A percentile compares a stretch with the other conserved stretches of the same genome.
Conservation (phyloP, 75 land plant genomes). For the Picea sitchensis region DNA sequence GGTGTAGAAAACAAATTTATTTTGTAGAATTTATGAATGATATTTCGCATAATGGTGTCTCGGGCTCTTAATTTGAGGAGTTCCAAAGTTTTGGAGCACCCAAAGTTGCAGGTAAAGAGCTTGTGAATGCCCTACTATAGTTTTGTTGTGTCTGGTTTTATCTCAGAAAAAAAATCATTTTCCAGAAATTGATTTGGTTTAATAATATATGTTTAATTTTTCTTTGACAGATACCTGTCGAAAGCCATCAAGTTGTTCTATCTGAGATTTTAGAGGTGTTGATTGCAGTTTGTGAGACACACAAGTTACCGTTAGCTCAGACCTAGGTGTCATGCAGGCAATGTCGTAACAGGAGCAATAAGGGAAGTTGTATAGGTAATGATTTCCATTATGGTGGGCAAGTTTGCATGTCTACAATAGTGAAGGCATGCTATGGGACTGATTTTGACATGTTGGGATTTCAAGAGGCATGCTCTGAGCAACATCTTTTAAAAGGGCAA, state of each 20-base stretch:
- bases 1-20: background rate
- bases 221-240: conserved; percentile 22
- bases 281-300: conserved; percentile 46
- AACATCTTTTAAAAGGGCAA: conserved; percentile 71
- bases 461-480: conserved; percentile 85
- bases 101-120: conserved; percentile 28
- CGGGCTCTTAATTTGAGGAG: conserved; percentile 66
- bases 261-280: conserved; percentile 62
- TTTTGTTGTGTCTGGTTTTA: background rate
- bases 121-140: background rate
- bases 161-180: background rate
- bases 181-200: background rate
- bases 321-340: conserved; percentile 69
- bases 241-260: conserved; percentile 35
- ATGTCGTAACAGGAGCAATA: conserved; percentile 29
- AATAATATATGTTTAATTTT: conserved; percentile 1
- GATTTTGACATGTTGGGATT: conserved; percentile 55
- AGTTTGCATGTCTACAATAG: conserved; percentile 58
- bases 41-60: background rate
- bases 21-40: background rate
- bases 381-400: conserved; percentile 22
- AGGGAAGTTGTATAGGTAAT: conserved; percentile 36
- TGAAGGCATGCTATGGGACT: conserved; percentile 56
- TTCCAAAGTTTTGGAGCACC: conserved; percentile 22
- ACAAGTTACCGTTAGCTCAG: conserved; percentile 71